These are phyloP conservation scores for Sideroxylon spinosum DNA, from an alignment of 179 eudicot species.

Conservation along the genomic window DNA sequence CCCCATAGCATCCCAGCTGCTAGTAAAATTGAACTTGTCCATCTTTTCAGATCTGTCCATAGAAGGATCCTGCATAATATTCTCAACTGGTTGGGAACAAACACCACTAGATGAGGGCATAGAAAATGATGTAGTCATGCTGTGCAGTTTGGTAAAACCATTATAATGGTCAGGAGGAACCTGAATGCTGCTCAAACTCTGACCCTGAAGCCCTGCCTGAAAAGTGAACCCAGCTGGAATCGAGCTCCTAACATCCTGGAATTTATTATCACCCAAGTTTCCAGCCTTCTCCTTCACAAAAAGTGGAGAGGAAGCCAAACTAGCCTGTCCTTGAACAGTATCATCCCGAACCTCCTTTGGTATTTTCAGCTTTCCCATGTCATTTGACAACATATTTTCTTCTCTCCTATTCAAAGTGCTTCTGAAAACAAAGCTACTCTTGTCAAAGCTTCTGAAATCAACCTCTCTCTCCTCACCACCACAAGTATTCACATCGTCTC, in stretches of 20 bases:
- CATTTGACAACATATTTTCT: conserved; percentile 33
- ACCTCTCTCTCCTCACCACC: conserved; percentile 14
- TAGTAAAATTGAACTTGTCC: conserved; percentile 31
- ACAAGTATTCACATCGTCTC: conserved; percentile 23
- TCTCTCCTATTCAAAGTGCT: conserved; percentile 18
- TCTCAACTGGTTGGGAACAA: conserved; percentile 21
- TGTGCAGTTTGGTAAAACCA: not conserved
- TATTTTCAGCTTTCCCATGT: conserved; percentile 38
- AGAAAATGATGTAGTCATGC: not conserved
- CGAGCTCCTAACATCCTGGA: conserved; percentile 31
- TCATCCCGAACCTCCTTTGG: conserved; percentile 18
- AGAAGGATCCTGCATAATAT: conserved; percentile 16
- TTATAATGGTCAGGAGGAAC: not conserved
- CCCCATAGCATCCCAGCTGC: conserved; percentile 27
- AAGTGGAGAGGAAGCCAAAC: conserved; percentile 11
- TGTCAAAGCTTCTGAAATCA: conserved; percentile 16
- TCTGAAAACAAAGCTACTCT: conserved; percentile 28
- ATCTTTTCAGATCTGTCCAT: conserved; percentile 26
- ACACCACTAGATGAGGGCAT: conserved; percentile 24
- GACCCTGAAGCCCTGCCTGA: conserved; percentile 11
- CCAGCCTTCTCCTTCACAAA: conserved; percentile 22
- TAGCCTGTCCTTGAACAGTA: conserved; percentile 9
- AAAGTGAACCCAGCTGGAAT: conserved; percentile 28
- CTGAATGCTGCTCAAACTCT: not conserved
- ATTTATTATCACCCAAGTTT: conserved; percentile 32